Evolutionary conservation across 192 early-diverging fungal species (phyloP).

Genomic region (Backusella morwellensis): DNA sequence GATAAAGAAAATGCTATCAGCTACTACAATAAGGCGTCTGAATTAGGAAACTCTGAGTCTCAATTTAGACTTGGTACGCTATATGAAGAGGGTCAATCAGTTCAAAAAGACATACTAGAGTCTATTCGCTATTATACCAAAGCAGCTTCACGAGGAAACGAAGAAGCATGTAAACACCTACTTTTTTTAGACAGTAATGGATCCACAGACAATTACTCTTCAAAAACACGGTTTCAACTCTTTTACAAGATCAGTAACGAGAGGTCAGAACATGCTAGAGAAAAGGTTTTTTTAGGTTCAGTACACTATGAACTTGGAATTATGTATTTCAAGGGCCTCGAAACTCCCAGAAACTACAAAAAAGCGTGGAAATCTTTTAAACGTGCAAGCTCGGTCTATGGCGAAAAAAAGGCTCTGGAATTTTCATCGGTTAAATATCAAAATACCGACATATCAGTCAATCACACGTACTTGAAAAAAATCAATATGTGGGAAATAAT

Average conservation of each 20-base stretch:
- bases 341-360: background rate
- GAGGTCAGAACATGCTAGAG: background rate
- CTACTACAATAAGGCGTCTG: background rate
- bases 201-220: background rate
- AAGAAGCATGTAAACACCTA: background rate
- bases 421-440: background rate
- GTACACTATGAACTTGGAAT: background rate
- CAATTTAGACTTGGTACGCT: background rate
- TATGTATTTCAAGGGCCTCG: background rate
- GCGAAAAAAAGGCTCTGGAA: background rate
- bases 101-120: background rate
- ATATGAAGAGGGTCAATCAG: background rate
- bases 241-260: background rate
- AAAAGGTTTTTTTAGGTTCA: too few relatives aligned
- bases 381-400: background rate
- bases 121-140: background rate
- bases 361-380: background rate
- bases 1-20: background rate
- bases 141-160: background rate
- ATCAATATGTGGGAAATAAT: background rate
- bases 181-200: background rate
- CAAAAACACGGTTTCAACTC: background rate
- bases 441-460: background rate
- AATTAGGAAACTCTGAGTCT: background rate
- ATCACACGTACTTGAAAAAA: background rate